Conservation (phyloP, 2,329 filamentous ascomycete genomes). For the Colletotrichum magnum region DNA sequence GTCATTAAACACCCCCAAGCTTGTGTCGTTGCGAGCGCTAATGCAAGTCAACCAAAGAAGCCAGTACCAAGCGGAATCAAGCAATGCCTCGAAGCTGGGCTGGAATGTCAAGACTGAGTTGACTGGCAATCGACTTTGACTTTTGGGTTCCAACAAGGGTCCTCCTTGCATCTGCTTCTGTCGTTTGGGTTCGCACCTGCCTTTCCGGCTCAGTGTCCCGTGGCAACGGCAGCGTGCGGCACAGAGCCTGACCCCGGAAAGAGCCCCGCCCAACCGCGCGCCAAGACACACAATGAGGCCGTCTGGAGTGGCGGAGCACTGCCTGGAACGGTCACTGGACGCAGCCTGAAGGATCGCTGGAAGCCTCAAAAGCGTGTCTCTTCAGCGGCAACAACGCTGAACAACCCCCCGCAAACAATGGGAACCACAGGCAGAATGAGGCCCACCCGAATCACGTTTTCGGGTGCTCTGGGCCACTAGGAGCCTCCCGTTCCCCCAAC, state of each 20-base stretch:
- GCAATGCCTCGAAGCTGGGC: slow-evolving; percentile 5
- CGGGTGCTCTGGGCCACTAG: slow-evolving; percentile 18
- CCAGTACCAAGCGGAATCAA: neutral
- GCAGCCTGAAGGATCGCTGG: slow-evolving; percentile 8
- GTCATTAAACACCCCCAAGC: too few relatives aligned
- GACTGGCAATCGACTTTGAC: neutral
- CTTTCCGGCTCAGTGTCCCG: slow-evolving; percentile 16
- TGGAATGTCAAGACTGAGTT: neutral
- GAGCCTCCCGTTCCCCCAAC: slow-evolving; percentile 19
- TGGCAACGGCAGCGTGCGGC: slow-evolving; percentile 23
- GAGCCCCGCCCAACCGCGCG: slow-evolving; percentile 23
- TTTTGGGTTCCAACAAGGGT: neutral
- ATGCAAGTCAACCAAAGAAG: neutral
- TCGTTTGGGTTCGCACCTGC: slow-evolving; percentile 4
- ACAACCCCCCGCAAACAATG: slow-evolving; percentile 14
- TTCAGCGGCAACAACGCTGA: slow-evolving; percentile 7
- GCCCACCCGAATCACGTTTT: slow-evolving; percentile 36
- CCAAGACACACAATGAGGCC: slow-evolving; percentile 36
- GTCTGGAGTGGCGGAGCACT: slow-evolving; percentile 27
- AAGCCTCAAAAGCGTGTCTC: slow-evolving; percentile 2
- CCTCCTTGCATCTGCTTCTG: neutral
- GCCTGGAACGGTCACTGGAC: slow-evolving; percentile 29
- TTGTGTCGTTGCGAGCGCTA: neutral
- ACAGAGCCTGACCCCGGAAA: slow-evolving; percentile 30
- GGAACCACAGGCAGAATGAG: slow-evolving; percentile 15